Conservation (phyloP, 345 rosid genomes). For the Brassica carinata region DNA sequence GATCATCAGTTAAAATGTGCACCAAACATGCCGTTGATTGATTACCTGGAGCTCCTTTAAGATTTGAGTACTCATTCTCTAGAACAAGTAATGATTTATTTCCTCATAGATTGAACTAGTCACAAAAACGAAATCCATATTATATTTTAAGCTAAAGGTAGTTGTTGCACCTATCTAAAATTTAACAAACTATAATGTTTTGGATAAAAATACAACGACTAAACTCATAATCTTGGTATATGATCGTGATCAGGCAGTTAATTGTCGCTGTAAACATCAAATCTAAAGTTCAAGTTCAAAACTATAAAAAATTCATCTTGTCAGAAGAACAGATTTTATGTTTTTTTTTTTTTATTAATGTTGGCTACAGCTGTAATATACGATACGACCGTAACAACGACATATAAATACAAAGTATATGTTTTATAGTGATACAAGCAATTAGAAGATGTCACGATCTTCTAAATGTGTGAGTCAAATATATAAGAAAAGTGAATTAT, state of each 20-base stretch:
- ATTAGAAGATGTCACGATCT: conserved; percentile 32
- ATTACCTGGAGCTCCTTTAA: neutral
- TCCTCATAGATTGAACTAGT: neutral
- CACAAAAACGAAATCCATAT: neutral
- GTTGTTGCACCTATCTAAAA: conserved; percentile 14
- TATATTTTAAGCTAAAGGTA: neutral
- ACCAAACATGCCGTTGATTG: neutral
- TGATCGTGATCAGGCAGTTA: conserved; percentile 27
- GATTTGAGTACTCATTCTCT: neutral
- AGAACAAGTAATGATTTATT: neutral
- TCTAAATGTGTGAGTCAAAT: conserved; percentile 19
- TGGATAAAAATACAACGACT: conserved; percentile 20
- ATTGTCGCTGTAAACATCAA: conserved; percentile 17
- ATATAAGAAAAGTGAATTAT: conserved; percentile 18
- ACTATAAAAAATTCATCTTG: neutral
- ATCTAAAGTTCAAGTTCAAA: neutral
- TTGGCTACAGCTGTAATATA: conserved; percentile 21
- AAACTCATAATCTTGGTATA: conserved; percentile 15
- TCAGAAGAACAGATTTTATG: neutral
- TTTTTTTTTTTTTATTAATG: neutral
- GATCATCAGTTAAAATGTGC: neutral
- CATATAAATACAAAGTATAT: neutral
- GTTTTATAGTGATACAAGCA: conserved; percentile 9
- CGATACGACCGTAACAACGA: neutral
- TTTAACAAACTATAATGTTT: neutral